These are phyloP conservation scores for Iris pallida DNA, from an alignment of 116 monocot species.

Conservation along the genomic window DNA sequence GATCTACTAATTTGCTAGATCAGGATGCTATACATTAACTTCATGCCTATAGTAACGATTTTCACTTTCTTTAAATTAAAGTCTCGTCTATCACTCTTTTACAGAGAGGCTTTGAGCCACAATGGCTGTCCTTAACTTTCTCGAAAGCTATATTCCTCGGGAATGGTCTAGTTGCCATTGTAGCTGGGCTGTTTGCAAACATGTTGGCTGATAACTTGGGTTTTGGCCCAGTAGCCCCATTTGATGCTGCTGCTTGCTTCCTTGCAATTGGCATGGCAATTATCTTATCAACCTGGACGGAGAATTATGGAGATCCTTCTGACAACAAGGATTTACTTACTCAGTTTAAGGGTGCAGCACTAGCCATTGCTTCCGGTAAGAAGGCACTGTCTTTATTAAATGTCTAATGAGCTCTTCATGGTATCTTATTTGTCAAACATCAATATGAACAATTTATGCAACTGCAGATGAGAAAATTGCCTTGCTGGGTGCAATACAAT, in stretches of 20 bases:
- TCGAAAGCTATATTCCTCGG: conserved; percentile 99
- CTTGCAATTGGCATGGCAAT: conserved; percentile 95
- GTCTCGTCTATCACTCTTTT: conserved; percentile 7
- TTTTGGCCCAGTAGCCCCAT: conserved; percentile 95
- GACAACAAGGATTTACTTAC: conserved; percentile 72
- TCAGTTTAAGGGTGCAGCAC: conserved; percentile 89
- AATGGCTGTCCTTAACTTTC: conserved; percentile 97
- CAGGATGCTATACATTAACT: background rate
- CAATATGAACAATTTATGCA: background rate
- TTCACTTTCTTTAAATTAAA: conserved; percentile 8
- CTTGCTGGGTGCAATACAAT: conserved; percentile 96
- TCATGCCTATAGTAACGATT: background rate
- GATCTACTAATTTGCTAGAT: too few species aligned
- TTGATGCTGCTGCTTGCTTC: conserved; percentile 95
- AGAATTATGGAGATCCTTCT: conserved; percentile 96
- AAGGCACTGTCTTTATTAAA: conserved; percentile 6
- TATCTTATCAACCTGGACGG: conserved; percentile 87
- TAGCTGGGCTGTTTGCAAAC: conserved; percentile 84
- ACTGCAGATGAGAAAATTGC: conserved; percentile 93
- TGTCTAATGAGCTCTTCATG: background rate
- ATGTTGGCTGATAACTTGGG: conserved; percentile 76
- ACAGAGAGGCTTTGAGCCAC: conserved; percentile 94
- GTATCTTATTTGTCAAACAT: background rate
- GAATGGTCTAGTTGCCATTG: conserved; percentile 87
- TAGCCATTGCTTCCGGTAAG: conserved; percentile 89